Conservation (phyloP, 1,284 basidiomycete genomes). For the Puccinia horiana region DNA sequence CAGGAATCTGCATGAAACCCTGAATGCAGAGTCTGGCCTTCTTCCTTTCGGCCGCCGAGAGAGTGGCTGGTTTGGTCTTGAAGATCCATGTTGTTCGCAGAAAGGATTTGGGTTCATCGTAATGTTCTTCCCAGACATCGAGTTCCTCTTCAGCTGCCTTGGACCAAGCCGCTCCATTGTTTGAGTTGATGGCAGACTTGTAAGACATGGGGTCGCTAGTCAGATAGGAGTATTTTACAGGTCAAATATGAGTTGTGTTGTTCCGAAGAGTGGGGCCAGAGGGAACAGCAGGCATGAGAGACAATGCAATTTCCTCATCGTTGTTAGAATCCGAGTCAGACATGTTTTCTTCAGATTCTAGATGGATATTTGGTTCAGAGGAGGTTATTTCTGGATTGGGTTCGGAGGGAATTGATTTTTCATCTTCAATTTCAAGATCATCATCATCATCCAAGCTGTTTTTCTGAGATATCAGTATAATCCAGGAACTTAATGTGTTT, state of each 20-base stretch:
- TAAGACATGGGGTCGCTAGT: background rate
- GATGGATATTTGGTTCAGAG: background rate
- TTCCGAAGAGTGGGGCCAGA: background rate
- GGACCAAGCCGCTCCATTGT: background rate
- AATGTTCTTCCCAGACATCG: background rate
- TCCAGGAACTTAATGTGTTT: background rate
- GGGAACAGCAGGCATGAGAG: background rate
- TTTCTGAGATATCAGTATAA: background rate
- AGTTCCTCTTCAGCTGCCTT: background rate
- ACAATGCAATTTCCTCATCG: background rate
- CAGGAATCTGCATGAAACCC: slow-evolving; percentile 61
- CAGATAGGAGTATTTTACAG: background rate
- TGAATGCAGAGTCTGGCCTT: slow-evolving; percentile 62
- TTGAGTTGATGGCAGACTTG: background rate
- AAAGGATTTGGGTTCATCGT: background rate
- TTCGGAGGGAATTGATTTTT: background rate
- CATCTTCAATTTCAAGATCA: background rate
- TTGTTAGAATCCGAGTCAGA: background rate
- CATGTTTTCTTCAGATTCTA: background rate
- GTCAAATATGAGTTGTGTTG: background rate
- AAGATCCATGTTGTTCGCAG: slow-evolving; percentile 60
- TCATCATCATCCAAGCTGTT: background rate
- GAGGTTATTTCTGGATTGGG: background rate
- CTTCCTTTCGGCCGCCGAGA: slow-evolving; percentile 56
- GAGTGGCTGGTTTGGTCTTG: slow-evolving; percentile 58